A percentile compares a stretch with the other conserved stretches of the same genome.
Evolutionary conservation across 768 basidiomycete species (phyloP).

Genomic region (Coprinopsis cinerea): DNA sequence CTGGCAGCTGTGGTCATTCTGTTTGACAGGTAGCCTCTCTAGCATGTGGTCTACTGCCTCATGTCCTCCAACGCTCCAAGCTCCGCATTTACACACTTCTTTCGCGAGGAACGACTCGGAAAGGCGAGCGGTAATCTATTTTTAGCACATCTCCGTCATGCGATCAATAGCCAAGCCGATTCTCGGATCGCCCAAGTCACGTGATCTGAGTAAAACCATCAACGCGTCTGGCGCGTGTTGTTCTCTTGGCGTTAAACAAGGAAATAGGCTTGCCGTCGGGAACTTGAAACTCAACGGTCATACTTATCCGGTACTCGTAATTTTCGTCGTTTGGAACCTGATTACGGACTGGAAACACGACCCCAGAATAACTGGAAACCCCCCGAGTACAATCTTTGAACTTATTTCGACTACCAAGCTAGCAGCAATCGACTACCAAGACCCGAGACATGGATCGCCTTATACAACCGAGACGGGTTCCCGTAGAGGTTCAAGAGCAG

Average conservation of each 20-base stretch:
- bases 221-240: slow-evolving; percentile 5
- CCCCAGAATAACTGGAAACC: background rate
- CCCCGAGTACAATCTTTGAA: background rate
- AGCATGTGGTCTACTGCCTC: no score
- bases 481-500: slow-evolving; percentile 17
- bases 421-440: background rate
- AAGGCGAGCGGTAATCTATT: no score
- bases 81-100: no score
- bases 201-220: background rate
- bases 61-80: no score
- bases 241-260: background rate
- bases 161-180: no score
- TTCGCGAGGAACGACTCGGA: no score
- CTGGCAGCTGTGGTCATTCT: no score
- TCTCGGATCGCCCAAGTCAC: background rate
- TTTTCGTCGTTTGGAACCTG: background rate
- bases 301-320: no score
- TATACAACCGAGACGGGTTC: background rate
- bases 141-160: no score
- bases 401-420: background rate
- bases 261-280: background rate
- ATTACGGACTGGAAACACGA: background rate
- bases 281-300: no score
- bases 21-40: no score
- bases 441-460: background rate